Percentiles rank a stretch among this genome's conserved stretches.
phyloP scores from a whole-genome alignment of 768 basidiomycete genomes.

The Panaeolus papilionaceus region DNA sequence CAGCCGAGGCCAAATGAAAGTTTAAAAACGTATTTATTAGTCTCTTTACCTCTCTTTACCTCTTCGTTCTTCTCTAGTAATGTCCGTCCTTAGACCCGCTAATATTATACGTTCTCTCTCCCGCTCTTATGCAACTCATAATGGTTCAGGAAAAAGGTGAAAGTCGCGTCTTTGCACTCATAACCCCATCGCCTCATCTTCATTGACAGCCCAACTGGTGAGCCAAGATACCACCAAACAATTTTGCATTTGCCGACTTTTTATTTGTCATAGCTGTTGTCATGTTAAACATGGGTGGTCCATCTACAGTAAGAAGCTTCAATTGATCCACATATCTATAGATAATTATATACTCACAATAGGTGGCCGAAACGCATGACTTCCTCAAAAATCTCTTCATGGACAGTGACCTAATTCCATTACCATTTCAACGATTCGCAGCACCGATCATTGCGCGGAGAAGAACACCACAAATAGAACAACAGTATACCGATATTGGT shows the following conservation, averaged over 20 bases:
- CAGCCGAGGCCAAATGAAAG: neutral
- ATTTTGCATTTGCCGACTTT: conserved; percentile 25
- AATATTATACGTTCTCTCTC: conserved; percentile 5
- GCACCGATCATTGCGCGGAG: conserved; percentile 91
- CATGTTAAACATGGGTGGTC: conserved; percentile 99
- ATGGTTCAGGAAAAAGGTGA: conserved; percentile 35
- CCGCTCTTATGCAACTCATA: conserved; percentile 27
- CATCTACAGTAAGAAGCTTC: conserved; percentile 70
- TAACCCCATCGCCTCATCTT: conserved; percentile 21
- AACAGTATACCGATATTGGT: conserved; percentile 94
- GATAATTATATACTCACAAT: conserved; percentile 16
- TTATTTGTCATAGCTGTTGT: conserved; percentile 69
- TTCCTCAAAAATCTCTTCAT: conserved; percentile 93
- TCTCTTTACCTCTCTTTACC: conserved; percentile 26
- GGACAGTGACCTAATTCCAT: conserved; percentile 92
- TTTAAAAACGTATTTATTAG: conserved; percentile 19
- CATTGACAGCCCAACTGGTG: conserved; percentile 66
- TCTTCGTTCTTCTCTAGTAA: conserved; percentile 25
- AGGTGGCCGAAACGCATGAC: conserved; percentile 92
- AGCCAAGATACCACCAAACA: conserved; percentile 18
- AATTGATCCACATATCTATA: conserved; percentile 18
- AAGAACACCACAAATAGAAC: conserved; percentile 90
- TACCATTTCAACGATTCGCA: conserved; percentile 88
- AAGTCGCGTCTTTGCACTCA: conserved; percentile 19
- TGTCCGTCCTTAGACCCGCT: conserved; percentile 19